phyloP scores from a whole-genome alignment of 2,329 filamentous ascomycete genomes.

The Purpureocillium lavendulum region DNA sequence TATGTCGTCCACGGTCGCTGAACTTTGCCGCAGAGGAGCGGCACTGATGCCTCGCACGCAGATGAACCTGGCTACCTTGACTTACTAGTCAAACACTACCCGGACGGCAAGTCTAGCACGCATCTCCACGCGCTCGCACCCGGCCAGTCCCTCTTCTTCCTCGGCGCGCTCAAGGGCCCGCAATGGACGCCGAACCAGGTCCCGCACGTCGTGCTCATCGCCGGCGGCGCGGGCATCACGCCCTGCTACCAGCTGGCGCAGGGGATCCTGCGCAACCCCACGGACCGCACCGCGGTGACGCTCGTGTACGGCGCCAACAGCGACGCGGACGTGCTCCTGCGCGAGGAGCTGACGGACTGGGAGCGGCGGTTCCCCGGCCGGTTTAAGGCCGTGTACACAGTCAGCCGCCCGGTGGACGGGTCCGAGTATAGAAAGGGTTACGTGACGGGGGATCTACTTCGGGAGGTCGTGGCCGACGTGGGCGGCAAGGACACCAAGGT shows the following conservation, averaged over 20 bases:
- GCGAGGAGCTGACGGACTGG: constrained; percentile 46
- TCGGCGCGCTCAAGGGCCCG: constrained; percentile 44
- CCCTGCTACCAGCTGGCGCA: constrained; percentile 58
- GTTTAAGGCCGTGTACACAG: constrained; percentile 49
- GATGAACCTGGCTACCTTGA: constrained; percentile 52
- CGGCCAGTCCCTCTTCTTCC: constrained; percentile 52
- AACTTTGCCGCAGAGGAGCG: no score
- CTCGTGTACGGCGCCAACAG: constrained; percentile 60
- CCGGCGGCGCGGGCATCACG: constrained; percentile 66
- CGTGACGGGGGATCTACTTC: constrained; percentile 47
- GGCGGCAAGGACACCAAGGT: constrained; percentile 41
- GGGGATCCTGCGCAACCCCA: constrained; percentile 52
- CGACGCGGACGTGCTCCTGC: constrained; percentile 50
- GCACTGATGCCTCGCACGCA: constrained; percentile 28
- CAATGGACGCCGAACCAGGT: constrained; percentile 43
- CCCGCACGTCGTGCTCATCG: constrained; percentile 52
- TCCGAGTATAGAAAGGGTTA: constrained; percentile 43
- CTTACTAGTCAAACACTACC: constrained; percentile 61
- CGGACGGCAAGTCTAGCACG: constrained; percentile 52
- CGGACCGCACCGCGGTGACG: constrained; percentile 53
- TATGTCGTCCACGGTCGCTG: neutral
- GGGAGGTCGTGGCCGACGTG: constrained; percentile 33
- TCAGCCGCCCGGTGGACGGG: constrained; percentile 36
- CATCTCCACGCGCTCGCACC: constrained; percentile 59
- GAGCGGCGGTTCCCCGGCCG: constrained; percentile 42